phyloP scores from a whole-genome alignment of 2,329 filamentous ascomycete species.

The Diaporthe batatas region DNA sequence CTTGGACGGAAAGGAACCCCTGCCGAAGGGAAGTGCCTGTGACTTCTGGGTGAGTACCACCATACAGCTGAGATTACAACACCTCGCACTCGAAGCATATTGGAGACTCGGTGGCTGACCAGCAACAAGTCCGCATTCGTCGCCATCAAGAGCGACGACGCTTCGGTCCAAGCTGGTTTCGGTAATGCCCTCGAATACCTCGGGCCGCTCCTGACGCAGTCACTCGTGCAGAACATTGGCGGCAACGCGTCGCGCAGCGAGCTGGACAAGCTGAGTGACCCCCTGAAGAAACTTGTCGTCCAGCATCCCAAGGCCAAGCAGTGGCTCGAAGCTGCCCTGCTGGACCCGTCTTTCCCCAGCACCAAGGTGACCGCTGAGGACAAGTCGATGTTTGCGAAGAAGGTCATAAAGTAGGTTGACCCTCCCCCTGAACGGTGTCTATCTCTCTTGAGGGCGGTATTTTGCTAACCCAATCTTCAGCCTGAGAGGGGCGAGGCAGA shows the following conservation, averaged over 20 bases:
- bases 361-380: slow-evolving; percentile 70
- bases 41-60: slow-evolving; percentile 77
- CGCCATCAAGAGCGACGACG: slow-evolving; percentile 58
- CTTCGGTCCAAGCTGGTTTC: slow-evolving; percentile 58
- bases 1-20: slow-evolving; percentile 77
- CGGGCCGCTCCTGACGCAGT: slow-evolving; percentile 71
- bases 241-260: slow-evolving; percentile 79
- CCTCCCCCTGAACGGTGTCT: slow-evolving; percentile 9
- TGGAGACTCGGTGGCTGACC: background rate
- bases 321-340: slow-evolving; percentile 74
- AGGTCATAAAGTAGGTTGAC: slow-evolving; percentile 70
- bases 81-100: background rate
- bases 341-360: slow-evolving; percentile 68
- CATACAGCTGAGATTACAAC: too few species aligned
- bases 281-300: slow-evolving; percentile 76
- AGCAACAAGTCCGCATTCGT: slow-evolving; percentile 65
- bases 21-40: slow-evolving; percentile 80
- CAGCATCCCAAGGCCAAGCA: slow-evolving; percentile 67
- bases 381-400: slow-evolving; percentile 75
- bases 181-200: slow-evolving; percentile 68
- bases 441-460: background rate
- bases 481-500: slow-evolving; percentile 73
- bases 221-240: slow-evolving; percentile 74
- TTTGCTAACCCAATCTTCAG: slow-evolving; percentile 52
- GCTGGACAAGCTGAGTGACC: slow-evolving; percentile 77